These are phyloP conservation scores for Neofusicoccum kwambonambiense DNA, from an alignment of 2,329 filamentous ascomycete genomes.

Conservation along the genomic window DNA sequence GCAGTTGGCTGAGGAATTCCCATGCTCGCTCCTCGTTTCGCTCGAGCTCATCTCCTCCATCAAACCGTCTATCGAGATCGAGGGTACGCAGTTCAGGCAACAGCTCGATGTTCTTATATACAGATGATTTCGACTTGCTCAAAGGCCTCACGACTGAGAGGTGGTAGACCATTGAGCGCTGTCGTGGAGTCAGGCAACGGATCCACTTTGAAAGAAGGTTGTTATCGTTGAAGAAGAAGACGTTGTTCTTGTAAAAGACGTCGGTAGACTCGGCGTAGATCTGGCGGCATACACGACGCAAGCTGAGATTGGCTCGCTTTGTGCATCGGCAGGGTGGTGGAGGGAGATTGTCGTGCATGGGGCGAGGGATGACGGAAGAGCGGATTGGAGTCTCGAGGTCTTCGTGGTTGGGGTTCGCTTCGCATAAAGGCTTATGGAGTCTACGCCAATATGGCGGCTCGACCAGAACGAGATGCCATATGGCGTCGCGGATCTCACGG, in stretches of 20 bases:
- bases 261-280: background rate
- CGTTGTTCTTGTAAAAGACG: constrained; percentile 22
- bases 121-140: too few relatives aligned
- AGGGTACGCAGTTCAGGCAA: background rate
- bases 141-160: background rate
- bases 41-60: too few relatives aligned
- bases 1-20: background rate
- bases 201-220: constrained; percentile 23
- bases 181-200: constrained; percentile 8
- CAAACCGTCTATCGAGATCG: background rate
- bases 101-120: background rate
- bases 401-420: background rate
- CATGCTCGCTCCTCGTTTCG: too few relatives aligned
- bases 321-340: background rate
- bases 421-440: background rate
- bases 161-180: background rate
- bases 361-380: background rate
- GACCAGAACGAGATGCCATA: background rate
- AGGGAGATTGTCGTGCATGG: background rate
- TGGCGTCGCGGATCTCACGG: background rate
- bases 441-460: background rate
- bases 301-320: background rate
- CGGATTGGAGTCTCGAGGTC: background rate
- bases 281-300: background rate
- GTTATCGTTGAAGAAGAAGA: constrained; percentile 25